phyloP scores from a whole-genome alignment of 1,139 yeast species.

The Pichia sp. region DNA sequence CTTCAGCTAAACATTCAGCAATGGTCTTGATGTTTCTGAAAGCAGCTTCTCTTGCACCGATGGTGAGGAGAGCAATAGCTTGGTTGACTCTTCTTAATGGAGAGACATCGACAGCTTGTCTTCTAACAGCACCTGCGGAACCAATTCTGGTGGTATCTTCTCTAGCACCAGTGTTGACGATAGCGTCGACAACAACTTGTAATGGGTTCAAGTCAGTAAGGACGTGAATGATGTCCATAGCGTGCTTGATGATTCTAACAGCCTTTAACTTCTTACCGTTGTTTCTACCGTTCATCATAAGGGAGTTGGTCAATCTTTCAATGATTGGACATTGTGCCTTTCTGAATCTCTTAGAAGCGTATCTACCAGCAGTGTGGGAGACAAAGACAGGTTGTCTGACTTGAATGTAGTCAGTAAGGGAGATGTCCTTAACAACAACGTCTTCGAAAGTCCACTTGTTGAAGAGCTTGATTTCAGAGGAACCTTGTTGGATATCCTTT shows the following conservation, averaged over 20 bases:
- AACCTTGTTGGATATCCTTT: constrained; percentile 94
- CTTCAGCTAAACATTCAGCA: constrained; percentile 99
- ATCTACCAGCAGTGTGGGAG: constrained; percentile 99
- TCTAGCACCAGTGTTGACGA: constrained; percentile 99
- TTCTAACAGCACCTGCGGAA: constrained; percentile 99
- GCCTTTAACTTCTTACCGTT: constrained; percentile 99
- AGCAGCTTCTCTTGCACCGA: constrained; percentile 99
- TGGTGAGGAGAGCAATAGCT: constrained; percentile 95
- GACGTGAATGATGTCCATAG: constrained; percentile 95
- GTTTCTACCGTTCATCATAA: constrained; percentile 99
- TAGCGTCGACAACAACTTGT: constrained; percentile 98
- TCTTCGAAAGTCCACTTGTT: constrained; percentile 99
- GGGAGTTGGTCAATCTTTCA: constrained; percentile 99
- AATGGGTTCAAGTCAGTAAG: constrained; percentile 99
- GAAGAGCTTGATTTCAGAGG: constrained; percentile 94
- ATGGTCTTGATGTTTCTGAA: constrained; percentile 99
- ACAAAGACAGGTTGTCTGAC: constrained; percentile 96
- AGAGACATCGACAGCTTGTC: constrained; percentile 99
- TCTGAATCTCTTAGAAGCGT: constrained; percentile 99
- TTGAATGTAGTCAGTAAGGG: constrained; percentile 97
- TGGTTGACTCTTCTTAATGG: constrained; percentile 99
- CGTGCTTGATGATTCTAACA: constrained; percentile 99
- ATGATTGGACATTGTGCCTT: constrained; percentile 99
- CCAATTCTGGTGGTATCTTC: constrained; percentile 99
- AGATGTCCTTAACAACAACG: constrained; percentile 95